phyloP scores from a whole-genome alignment of 83 land plant genomes.

The Larix sibirica region DNA sequence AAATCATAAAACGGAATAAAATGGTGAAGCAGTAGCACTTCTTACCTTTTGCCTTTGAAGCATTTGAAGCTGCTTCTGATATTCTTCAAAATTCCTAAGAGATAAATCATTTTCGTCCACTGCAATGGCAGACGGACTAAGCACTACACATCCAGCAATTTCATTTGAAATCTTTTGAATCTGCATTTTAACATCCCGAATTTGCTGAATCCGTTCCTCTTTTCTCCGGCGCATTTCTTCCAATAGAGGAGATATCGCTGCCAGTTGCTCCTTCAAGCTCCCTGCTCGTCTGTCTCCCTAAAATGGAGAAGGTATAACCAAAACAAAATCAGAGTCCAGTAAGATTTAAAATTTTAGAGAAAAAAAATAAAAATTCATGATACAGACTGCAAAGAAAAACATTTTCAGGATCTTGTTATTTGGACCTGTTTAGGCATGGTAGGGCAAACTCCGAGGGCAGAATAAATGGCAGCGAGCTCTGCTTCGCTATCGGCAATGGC shows the following conservation, averaged over 20 bases:
- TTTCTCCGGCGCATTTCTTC: slow-evolving; percentile 70
- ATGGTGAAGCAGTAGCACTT: background rate
- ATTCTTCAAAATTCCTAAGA: slow-evolving; percentile 56
- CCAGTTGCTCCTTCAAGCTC: slow-evolving; percentile 59
- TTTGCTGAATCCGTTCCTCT: slow-evolving; percentile 42
- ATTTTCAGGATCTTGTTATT: background rate
- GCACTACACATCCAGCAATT: slow-evolving; percentile 22
- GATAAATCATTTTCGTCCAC: slow-evolving; percentile 64
- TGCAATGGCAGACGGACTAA: background rate
- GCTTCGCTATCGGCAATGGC: slow-evolving; percentile 77
- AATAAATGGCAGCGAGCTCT: slow-evolving; percentile 68
- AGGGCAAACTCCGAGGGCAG: slow-evolving; percentile 73
- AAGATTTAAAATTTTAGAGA: background rate
- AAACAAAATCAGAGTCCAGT: background rate
- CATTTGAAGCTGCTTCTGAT: slow-evolving; percentile 33
- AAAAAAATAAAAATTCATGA: background rate
- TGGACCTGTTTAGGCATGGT: slow-evolving; percentile 66
- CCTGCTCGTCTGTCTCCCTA: slow-evolving; percentile 42
- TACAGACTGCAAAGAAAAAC: background rate
- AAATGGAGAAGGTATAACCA: background rate
- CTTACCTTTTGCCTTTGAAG: slow-evolving; percentile 72
- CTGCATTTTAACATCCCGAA: slow-evolving; percentile 51
- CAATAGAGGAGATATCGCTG: slow-evolving; percentile 37
- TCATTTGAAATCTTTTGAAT: slow-evolving; percentile 48
- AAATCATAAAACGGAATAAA: background rate